Evolutionary conservation across 306 rosid species (phyloP).

Genomic region (Cucumis melo): DNA sequence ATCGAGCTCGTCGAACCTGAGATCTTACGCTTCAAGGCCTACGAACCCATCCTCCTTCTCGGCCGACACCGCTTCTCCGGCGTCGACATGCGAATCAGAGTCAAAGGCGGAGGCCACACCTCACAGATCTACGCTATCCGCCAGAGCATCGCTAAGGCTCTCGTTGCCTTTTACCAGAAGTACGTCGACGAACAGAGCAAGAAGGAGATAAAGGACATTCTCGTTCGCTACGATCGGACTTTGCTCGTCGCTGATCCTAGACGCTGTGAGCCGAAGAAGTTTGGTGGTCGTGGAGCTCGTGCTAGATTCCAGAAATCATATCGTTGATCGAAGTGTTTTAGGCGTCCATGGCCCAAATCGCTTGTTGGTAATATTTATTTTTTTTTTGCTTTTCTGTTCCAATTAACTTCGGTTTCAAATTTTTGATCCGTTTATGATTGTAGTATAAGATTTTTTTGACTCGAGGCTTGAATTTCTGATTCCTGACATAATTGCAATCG

Average conservation of each 20-base stretch:
- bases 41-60: conserved; percentile 11
- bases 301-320: conserved; percentile 61
- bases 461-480: background rate
- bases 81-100: conserved; percentile 13
- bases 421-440: conserved; percentile 11
- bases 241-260: conserved; percentile 53
- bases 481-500: background rate
- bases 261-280: conserved; percentile 66
- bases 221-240: conserved; percentile 40
- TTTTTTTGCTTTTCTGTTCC: background rate
- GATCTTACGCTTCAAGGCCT: conserved; percentile 13
- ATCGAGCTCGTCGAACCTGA: conserved; percentile 13
- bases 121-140: conserved; percentile 18
- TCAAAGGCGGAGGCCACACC: conserved; percentile 18
- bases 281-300: conserved; percentile 60
- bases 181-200: conserved; percentile 17
- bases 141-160: conserved; percentile 14
- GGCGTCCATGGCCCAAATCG: background rate
- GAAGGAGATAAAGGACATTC: conserved; percentile 39
- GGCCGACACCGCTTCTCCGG: conserved; percentile 9
- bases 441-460: background rate
- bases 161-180: conserved; percentile 15
- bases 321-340: conserved; percentile 21
- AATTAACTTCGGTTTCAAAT: conserved; percentile 13
- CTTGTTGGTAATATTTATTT: background rate